Base-by-base conservation (phyloP, 192 early-diverging fungal genomes). In the Jimgerdemannia lactiflua region DNA sequence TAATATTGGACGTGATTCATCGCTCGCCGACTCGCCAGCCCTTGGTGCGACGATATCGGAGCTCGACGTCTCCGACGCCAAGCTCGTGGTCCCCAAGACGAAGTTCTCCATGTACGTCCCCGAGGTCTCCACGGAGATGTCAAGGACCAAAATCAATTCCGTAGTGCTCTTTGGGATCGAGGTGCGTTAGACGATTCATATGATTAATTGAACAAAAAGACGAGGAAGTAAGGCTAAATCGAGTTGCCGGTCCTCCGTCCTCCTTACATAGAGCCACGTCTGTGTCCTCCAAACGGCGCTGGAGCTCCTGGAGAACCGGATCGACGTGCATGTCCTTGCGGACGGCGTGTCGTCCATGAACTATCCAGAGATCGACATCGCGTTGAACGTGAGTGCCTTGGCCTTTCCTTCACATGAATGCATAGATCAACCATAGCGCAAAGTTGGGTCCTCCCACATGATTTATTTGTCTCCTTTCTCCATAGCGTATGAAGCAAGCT, bases 261-360 rank as follows among this genome's bases (percentile, higher is more conserved):
- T 29, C 29, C 29, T 29, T 29, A 6, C 9, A 6, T 43, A 94
- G 88, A 87, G 94, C 14, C 98, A 99, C 77, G 97, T 99, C 4
- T 99, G 98, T 77, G 92, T 99, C 4, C 74, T 95, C 64, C 98
- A 99, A 83, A 98, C 98, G 17, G 92, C 95, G 20, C 84, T 99
- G 80, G 98, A 98, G 65, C 76, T 99, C 29, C 74, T 96, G 65
- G 91, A 94, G 40, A 79, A 87, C 39, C 83, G 92, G 70, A 90
- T 89, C 73, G 88, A 94, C 72, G 96, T 97, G 54, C 92, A 94
- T 76, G 93, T 99, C n/a, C 79, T 98, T 71, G 90, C 93, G 1
- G 97, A 98, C 79, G 98, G 94, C 43, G 93, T 99, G 18, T 96
- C 95, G 19, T 97, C 95, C 41, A 91, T 92, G 79, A 93, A 94